Evolutionary conservation across 75 land plant species (phyloP).

Genomic region (Sequoia sempervirens): DNA sequence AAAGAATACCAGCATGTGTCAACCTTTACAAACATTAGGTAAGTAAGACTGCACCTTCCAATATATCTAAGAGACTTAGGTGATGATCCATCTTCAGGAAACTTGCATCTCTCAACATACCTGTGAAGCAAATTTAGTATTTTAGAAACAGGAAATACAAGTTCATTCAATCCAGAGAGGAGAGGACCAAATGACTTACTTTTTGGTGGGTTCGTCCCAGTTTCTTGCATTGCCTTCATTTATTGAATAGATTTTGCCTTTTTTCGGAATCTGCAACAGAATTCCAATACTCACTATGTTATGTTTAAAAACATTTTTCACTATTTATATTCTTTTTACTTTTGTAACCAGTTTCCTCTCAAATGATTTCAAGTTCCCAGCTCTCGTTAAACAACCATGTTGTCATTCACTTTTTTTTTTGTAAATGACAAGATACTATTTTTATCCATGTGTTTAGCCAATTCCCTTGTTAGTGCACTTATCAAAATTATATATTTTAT

Average conservation of each 20-base stretch:
- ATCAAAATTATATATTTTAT: too few relatives aligned
- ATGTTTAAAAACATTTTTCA: background rate
- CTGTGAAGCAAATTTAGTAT: conserved; percentile 22
- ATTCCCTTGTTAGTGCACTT: too few relatives aligned
- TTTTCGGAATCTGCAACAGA: conserved; percentile 75
- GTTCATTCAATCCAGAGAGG: background rate
- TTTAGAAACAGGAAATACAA: background rate
- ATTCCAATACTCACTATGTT: background rate
- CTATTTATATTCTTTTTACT: background rate
- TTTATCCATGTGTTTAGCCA: background rate
- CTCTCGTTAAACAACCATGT: background rate
- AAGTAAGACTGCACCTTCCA: conserved; percentile 63
- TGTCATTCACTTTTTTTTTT: background rate
- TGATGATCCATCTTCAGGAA: conserved; percentile 89
- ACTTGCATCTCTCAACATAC: conserved; percentile 93
- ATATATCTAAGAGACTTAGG: conserved; percentile 95
- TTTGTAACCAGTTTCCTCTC: background rate
- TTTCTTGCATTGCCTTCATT: conserved; percentile 98
- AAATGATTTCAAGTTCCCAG: background rate
- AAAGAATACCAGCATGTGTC: background rate
- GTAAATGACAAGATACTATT: background rate
- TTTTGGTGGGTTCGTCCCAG: conserved; percentile 92
- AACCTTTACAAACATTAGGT: background rate
- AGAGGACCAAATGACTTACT: conserved; percentile 27
- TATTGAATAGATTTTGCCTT: conserved; percentile 98